These are phyloP conservation scores for Didymella segeticola DNA, from an alignment of 2,329 filamentous ascomycete genomes.

Conservation along the genomic window DNA sequence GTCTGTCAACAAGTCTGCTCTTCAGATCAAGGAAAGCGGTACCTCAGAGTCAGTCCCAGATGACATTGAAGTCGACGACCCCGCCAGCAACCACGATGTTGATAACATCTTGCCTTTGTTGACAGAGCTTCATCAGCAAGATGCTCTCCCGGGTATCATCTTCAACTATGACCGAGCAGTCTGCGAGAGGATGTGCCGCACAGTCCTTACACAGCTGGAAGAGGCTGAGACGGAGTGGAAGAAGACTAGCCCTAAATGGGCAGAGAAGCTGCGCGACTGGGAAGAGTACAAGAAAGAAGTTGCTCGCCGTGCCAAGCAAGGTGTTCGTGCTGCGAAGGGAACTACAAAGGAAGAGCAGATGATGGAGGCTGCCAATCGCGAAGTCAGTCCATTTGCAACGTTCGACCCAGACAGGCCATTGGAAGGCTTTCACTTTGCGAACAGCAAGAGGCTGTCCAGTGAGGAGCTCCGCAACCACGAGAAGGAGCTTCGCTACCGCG, in stretches of 20 bases:
- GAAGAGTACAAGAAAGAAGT: slow-evolving; percentile 63
- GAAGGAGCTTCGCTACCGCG: slow-evolving; percentile 58
- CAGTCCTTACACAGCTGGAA: slow-evolving; percentile 61
- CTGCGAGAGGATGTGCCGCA: slow-evolving; percentile 66
- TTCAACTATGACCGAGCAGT: slow-evolving; percentile 76
- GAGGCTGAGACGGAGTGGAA: slow-evolving; percentile 65
- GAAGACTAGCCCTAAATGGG: slow-evolving; percentile 65
- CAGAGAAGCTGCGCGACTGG: slow-evolving; percentile 64
- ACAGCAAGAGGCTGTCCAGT: slow-evolving; percentile 63
- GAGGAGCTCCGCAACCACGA: slow-evolving; percentile 66
- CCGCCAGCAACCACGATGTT: slow-evolving; percentile 34
- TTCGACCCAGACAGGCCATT: slow-evolving; percentile 73
- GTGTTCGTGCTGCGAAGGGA: slow-evolving; percentile 53
- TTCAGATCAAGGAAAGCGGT: slow-evolving; percentile 5
- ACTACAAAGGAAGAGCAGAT: slow-evolving; percentile 64
- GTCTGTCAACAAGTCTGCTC: slow-evolving; percentile 18
- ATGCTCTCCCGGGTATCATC: slow-evolving; percentile 74
- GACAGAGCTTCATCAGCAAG: slow-evolving; percentile 65
- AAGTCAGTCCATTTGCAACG: slow-evolving; percentile 63
- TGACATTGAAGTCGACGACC: slow-evolving; percentile 31
- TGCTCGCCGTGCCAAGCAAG: slow-evolving; percentile 53
- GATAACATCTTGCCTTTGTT: slow-evolving; percentile 64
- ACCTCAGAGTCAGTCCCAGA: slow-evolving; percentile 14
- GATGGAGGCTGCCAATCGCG: slow-evolving; percentile 63
- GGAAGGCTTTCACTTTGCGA: slow-evolving; percentile 70